Percentiles rank a stretch among this genome's conserved stretches.
Conservation (phyloP, 2,329 filamentous ascomycete species). For the Cordyceps pruinosa region DNA sequence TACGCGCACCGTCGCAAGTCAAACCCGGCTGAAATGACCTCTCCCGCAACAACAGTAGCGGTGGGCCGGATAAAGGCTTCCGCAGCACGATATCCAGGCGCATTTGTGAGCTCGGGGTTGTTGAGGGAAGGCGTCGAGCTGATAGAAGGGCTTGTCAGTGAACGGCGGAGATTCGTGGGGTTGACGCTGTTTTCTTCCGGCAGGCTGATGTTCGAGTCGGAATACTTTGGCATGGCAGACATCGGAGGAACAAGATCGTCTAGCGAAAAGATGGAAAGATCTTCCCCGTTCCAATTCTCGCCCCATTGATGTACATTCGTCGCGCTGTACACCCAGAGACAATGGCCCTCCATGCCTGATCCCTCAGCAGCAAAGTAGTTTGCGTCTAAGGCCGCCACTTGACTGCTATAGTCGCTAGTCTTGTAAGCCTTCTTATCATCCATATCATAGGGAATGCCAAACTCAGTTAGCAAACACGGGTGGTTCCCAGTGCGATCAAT, state of each 20-base stretch:
- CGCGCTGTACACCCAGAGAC: slow-evolving; percentile 79
- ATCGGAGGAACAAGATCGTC: slow-evolving; percentile 65
- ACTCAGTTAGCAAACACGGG: slow-evolving; percentile 86
- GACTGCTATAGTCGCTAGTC: slow-evolving; percentile 89
- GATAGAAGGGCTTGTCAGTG: slow-evolving; percentile 61
- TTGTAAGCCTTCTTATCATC: slow-evolving; percentile 93
- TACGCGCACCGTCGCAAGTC: slow-evolving; percentile 76
- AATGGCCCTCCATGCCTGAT: slow-evolving; percentile 74
- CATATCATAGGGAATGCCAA: slow-evolving; percentile 98
- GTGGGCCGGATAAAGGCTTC: slow-evolving; percentile 89
- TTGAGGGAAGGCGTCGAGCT: slow-evolving; percentile 48
- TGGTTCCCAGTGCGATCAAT: slow-evolving; percentile 82
- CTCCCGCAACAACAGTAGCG: slow-evolving; percentile 68
- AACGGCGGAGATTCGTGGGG: slow-evolving; percentile 67
- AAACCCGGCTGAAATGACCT: slow-evolving; percentile 66
- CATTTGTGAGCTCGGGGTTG: slow-evolving; percentile 51
- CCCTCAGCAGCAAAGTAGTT: slow-evolving; percentile 92
- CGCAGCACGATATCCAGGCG: slow-evolving; percentile 75
- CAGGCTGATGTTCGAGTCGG: slow-evolving; percentile 40
- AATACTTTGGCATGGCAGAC: slow-evolving; percentile 41
- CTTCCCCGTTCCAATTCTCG: slow-evolving; percentile 96
- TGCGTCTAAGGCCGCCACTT: slow-evolving; percentile 87
- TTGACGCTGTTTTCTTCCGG: slow-evolving; percentile 54
- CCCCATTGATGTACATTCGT: slow-evolving; percentile 83
- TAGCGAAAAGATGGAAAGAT: slow-evolving; percentile 79